phyloP scores from a whole-genome alignment of 257 asterid genomes.

The Eucommia ulmoides region DNA sequence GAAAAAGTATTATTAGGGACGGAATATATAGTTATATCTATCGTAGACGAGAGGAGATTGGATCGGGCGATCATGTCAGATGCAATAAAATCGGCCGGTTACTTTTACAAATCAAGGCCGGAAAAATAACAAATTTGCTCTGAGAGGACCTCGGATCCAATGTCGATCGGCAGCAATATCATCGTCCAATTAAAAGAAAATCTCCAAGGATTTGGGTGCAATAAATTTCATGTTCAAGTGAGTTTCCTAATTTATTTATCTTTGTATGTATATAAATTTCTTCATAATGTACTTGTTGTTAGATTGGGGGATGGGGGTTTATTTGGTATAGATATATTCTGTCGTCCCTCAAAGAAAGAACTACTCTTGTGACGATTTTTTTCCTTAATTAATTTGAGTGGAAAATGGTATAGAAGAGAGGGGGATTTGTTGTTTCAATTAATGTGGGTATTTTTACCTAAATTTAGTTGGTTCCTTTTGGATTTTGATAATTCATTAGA shows the following conservation, averaged over 20 bases:
- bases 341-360: too few species aligned
- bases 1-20: background rate
- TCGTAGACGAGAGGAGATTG: slow-evolving; percentile 1
- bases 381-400: slow-evolving; percentile 9
- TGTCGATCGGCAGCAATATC: background rate
- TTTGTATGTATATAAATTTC: slow-evolving; percentile 4
- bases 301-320: background rate
- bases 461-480: too few species aligned
- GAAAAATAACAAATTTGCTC: background rate
- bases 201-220: slow-evolving; percentile 1
- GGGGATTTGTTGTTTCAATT: slow-evolving; percentile 18
- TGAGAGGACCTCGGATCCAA: slow-evolving; percentile 4
- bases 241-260: slow-evolving; percentile 6
- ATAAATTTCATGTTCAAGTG: slow-evolving; percentile 9
- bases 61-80: slow-evolving; percentile 3
- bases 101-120: background rate
- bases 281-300: background rate
- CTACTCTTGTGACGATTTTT: too few species aligned
- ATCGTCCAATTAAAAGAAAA: slow-evolving; percentile 10
- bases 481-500: too few species aligned
- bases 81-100: background rate
- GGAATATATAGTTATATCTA: background rate
- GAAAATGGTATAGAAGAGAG: slow-evolving; percentile 56
- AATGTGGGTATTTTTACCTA: background rate
- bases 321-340: too few species aligned